Base-by-base conservation (phyloP, 208 protist genomes). In the Leishmania braziliensis region DNA sequence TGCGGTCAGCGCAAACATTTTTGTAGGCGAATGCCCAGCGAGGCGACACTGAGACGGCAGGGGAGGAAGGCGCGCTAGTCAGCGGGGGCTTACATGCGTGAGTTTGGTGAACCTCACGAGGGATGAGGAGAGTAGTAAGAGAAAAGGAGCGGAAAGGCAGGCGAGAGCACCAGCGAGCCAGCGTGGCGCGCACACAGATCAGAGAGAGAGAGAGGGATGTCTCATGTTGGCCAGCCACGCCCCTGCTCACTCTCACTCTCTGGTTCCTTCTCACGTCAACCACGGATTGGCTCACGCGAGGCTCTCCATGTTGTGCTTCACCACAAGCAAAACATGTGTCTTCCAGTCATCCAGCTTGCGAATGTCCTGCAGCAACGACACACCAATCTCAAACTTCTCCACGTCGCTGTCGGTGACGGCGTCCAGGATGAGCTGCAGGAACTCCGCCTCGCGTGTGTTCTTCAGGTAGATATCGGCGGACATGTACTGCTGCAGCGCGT, bases 311-410 rank as follows among this genome's bases (percentile, higher is more conserved):
- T 98, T 97, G 76, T 95, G 83, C 73, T 95, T 95, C 48, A 96
- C 85, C 39, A 92, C 91, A 20, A 98, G 88, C 70, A 98, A 79
- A 53, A 95, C 88, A 76, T 96, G 89, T 29, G 91, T 96, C 86
- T 96, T 98, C 91, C 90, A 96, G 56, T 95, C 93, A 83, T 96
- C 92, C 50, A 96, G 82, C 86, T 92, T 95, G 39, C 86, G 86
- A 20, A 96, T 85, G 51, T 94, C 90, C 29, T 94, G 78, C 36
- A 96, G 86, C 23, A 96, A 86, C 29, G 92, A 91, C n/a, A 96
- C 90, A 18, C 82, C 95, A 1, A 84, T 78, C 73, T 93, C 90
- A 82, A 98, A 96, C 84, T 95, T 96, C 36, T 96, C 91, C 73
- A 94, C 60, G 69, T 98, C 91, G 51, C 84, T 80, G 43, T 88